These are phyloP conservation scores for Rhizopogon salebrosus DNA, from an alignment of 768 basidiomycete species.

Conservation along the genomic window DNA sequence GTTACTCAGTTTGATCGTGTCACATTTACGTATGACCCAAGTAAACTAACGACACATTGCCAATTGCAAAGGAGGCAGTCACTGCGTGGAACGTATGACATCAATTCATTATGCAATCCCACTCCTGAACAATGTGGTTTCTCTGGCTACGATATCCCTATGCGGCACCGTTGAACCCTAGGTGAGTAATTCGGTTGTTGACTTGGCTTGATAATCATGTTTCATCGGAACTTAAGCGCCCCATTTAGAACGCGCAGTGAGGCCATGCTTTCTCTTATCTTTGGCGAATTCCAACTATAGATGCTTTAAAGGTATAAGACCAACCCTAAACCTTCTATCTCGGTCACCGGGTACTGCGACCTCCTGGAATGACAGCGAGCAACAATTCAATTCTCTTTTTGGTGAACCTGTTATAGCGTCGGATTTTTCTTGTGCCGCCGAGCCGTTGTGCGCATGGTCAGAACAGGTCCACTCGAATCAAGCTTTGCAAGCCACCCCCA, in stretches of 20 bases:
- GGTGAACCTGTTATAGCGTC: too few relatives aligned
- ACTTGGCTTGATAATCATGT: conserved; percentile 10
- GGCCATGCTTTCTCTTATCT: conserved; percentile 1
- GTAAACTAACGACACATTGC: neutral
- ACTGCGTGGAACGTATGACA: neutral
- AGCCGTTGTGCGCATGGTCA: too few relatives aligned
- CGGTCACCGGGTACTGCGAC: neutral
- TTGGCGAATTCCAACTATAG: neutral
- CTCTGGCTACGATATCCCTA: neutral
- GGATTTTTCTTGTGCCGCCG: too few relatives aligned
- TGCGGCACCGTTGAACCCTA: conserved; percentile 1
- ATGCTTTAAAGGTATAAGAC: neutral
- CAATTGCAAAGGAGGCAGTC: neutral
- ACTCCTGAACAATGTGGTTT: neutral
- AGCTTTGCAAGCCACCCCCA: neutral
- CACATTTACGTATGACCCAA: neutral
- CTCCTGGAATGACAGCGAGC: neutral
- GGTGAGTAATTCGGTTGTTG: conserved; percentile 2
- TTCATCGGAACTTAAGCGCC: conserved; percentile 29
- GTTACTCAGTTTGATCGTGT: too few relatives aligned
- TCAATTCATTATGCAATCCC: neutral
- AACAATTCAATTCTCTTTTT: neutral
- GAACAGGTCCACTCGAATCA: neutral
- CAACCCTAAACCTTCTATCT: conserved; percentile 1
- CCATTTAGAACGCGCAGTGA: conserved; percentile 13